Base-by-base conservation (phyloP, 768 basidiomycete species). In the Termitomyces sp. region DNA sequence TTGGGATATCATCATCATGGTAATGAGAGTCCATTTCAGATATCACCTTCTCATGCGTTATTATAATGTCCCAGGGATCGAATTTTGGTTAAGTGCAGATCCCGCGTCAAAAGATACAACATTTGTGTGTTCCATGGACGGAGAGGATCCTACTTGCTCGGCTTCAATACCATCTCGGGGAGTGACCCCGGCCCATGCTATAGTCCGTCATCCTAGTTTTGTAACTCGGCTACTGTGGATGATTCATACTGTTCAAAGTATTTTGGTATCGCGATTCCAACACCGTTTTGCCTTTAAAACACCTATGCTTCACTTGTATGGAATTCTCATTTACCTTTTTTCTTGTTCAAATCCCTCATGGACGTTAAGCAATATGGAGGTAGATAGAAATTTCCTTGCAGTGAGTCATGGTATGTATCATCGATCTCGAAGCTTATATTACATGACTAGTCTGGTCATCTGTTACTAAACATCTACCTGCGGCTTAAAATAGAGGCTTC, bases 1-100 rank as follows among this genome's bases (percentile, higher is more conserved):
- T 56, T 82, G 9, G 81, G 81, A 5, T 84, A 82, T 63, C 75
- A 73, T 51, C 82, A 84, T 53, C 80, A 82, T 54, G 81, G 81
- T 76, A 35, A 62, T 20, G 4, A 18, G 35, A 11, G n/a, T 42
- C 22, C 2, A 1, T 15, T 50, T 22, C 48, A 13, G 13, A 41
- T 43, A 15, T 29, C 7, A 16, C 11, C 29, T 4, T 3, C 32
- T 40, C 50, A 13, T 49, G 7, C 25, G 13, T 50, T 36, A 10
- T 18, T 7, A 18, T 38, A 13, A 4, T 31, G 11, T 33, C 42
- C 3, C 46, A 81, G 79, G 79, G 0, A 63, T 80, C 45, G 80
- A 81, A 61, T 80, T 80, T 56, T 82, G 79, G 80, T 74, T 77
- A 58, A 69, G 70, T 32, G 61, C 59, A 5, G 73, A 76, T 38